phyloP scores from a whole-genome alignment of 805 yeast genomes.

The Naumovozyma dairenensis region DNA sequence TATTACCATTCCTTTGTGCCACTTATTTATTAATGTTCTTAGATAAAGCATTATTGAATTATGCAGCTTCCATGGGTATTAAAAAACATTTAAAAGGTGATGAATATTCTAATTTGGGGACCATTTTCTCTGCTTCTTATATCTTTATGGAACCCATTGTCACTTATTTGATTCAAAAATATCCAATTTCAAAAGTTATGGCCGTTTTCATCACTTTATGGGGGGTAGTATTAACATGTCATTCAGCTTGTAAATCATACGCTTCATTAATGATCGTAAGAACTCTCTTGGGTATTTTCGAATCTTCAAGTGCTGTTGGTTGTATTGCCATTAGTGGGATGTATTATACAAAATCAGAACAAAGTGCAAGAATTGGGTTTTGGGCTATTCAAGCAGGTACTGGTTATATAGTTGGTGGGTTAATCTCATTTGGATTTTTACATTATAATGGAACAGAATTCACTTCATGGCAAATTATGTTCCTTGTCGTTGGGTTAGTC shows the following conservation, averaged over 20 bases:
- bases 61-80: slow-evolving; percentile 59
- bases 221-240: slow-evolving; percentile 45
- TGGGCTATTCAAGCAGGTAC: slow-evolving; percentile 53
- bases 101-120: slow-evolving; percentile 43
- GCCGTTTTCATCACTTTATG: slow-evolving; percentile 39
- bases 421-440: slow-evolving; percentile 44
- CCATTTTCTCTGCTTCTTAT: slow-evolving; percentile 45
- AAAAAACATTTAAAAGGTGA: slow-evolving; percentile 37
- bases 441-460: slow-evolving; percentile 36
- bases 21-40: slow-evolving; percentile 49
- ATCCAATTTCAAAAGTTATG: slow-evolving; percentile 45
- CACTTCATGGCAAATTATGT: slow-evolving; percentile 54
- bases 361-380: slow-evolving; percentile 41
- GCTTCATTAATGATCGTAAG: slow-evolving; percentile 48
- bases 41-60: slow-evolving; percentile 49
- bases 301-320: slow-evolving; percentile 47
- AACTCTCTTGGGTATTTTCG: slow-evolving; percentile 44
- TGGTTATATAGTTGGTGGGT: slow-evolving; percentile 37
- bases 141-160: slow-evolving; percentile 46
- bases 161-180: slow-evolving; percentile 38
- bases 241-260: slow-evolving; percentile 43
- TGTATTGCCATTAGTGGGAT: slow-evolving; percentile 48
- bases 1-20: slow-evolving; percentile 42
- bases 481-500: slow-evolving; percentile 44
- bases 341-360: slow-evolving; percentile 50